phyloP scores from a whole-genome alignment of 495 filamentous ascomycete genomes.

The Geopyxis carbonaria region DNA sequence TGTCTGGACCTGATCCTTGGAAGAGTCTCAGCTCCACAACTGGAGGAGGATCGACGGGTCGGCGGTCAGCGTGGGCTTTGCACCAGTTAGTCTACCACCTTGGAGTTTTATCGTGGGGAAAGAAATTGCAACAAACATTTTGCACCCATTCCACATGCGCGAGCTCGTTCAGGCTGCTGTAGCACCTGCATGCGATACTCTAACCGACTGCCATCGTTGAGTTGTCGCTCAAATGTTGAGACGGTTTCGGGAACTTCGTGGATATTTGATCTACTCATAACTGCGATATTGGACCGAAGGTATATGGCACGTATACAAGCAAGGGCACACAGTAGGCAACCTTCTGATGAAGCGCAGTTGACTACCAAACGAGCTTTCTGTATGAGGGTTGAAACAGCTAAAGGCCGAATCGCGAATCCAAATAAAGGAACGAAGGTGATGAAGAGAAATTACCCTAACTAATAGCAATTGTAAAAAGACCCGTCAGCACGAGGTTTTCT shows the following conservation, averaged over 20 bases:
- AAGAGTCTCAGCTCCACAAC: constrained; percentile 86
- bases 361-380: too few species aligned
- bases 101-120: background rate
- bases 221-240: constrained; percentile 43
- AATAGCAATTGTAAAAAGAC: too few species aligned
- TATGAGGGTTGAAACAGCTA: too few species aligned
- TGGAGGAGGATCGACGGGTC: constrained; percentile 89
- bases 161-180: constrained; percentile 87
- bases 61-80: constrained; percentile 84
- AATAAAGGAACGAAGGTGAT: too few species aligned
- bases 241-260: constrained; percentile 28
- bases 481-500: too few species aligned
- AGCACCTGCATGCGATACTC: constrained; percentile 74
- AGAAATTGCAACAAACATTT: constrained; percentile 66
- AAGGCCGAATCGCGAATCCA: too few species aligned
- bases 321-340: too few species aligned
- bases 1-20: constrained; percentile 44
- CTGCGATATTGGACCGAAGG: too few species aligned
- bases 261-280: constrained; percentile 23
- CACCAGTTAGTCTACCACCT: background rate
- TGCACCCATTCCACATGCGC: constrained; percentile 87
- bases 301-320: too few species aligned
- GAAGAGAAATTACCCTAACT: too few species aligned
- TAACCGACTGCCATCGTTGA: constrained; percentile 61
- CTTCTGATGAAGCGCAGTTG: too few species aligned